A percentile compares a stretch with the other conserved stretches of the same genome.
Conservation (phyloP, 306 rosid species). For the Gillenia trifoliata region DNA sequence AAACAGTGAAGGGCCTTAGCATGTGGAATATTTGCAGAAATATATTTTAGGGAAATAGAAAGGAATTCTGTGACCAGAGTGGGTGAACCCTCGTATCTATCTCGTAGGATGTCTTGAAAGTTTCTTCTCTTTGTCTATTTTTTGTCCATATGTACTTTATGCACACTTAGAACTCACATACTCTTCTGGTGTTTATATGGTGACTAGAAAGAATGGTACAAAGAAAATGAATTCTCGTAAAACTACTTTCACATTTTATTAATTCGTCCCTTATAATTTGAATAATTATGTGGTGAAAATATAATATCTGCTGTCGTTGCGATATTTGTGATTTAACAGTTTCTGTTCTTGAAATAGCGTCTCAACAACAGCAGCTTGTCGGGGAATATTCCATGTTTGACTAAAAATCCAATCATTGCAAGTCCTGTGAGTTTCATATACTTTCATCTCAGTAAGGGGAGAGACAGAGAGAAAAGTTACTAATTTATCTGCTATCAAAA, state of each 20-base stretch:
- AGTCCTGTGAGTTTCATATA: slow-evolving; percentile 78
- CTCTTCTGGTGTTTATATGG: not conserved
- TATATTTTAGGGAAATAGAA: not conserved
- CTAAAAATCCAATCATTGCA: slow-evolving; percentile 51
- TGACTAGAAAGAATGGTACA: not conserved
- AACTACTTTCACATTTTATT: not conserved
- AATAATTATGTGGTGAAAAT: not conserved
- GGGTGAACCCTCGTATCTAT: not conserved
- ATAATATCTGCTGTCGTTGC: not conserved
- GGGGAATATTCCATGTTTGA: slow-evolving; percentile 57
- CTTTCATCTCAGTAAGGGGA: slow-evolving; percentile 6
- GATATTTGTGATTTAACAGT: slow-evolving; percentile 31
- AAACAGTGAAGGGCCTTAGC: not conserved
- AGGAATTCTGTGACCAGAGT: not conserved
- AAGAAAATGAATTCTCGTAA: not conserved
- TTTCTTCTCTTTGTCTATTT: not conserved
- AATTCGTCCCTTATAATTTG: not conserved
- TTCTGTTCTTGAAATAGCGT: slow-evolving; percentile 54
- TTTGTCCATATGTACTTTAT: not conserved
- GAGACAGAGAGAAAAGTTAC: not conserved
- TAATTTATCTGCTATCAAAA: slow-evolving; percentile 8
- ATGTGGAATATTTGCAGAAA: not conserved
- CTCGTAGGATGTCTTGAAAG: not conserved
- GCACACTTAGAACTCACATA: not conserved
- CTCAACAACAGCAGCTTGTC: slow-evolving; percentile 76